Evolutionary conservation across 1,284 basidiomycete species (phyloP).

Genomic region (Porodaedalea pini): DNA sequence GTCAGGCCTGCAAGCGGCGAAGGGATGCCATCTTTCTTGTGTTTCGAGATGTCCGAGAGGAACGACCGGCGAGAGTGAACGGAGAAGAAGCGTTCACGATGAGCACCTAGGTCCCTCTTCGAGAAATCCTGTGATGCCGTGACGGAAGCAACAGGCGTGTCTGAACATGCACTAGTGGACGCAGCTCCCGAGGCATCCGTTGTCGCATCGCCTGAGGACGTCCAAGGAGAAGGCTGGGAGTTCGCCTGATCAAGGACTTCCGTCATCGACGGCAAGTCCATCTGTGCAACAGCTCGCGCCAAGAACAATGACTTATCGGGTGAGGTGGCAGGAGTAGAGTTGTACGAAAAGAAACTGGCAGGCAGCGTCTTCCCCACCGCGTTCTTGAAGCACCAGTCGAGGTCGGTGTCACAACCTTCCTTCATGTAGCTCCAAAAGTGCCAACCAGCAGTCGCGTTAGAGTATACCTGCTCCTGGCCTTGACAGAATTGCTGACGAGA

Average conservation of each 20-base stretch:
- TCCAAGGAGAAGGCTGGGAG: neutral
- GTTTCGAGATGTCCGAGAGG: neutral
- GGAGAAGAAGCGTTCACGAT: conserved; percentile 11
- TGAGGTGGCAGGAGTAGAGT: conserved; percentile 25
- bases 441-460: conserved; percentile 61
- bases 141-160: neutral
- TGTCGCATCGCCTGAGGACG: conserved; percentile 17
- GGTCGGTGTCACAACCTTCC: conserved; percentile 55
- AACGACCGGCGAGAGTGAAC: conserved; percentile 15
- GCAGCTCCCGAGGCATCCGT: neutral
- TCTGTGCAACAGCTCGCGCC: conserved; percentile 16
- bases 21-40: conserved; percentile 8
- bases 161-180: neutral
- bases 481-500: conserved; percentile 57
- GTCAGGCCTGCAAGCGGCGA: conserved; percentile 15
- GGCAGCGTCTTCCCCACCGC: conserved; percentile 58
- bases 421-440: conserved; percentile 72
- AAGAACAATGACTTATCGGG: conserved; percentile 21
- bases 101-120: conserved; percentile 2
- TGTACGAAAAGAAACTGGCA: conserved; percentile 53
- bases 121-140: neutral
- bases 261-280: conserved; percentile 19
- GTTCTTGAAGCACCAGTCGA: conserved; percentile 65
- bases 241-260: conserved; percentile 18
- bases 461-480: conserved; percentile 60